These are phyloP conservation scores for Amanita pseudoporphyria DNA, from an alignment of 768 basidiomycete species.

Conservation along the genomic window DNA sequence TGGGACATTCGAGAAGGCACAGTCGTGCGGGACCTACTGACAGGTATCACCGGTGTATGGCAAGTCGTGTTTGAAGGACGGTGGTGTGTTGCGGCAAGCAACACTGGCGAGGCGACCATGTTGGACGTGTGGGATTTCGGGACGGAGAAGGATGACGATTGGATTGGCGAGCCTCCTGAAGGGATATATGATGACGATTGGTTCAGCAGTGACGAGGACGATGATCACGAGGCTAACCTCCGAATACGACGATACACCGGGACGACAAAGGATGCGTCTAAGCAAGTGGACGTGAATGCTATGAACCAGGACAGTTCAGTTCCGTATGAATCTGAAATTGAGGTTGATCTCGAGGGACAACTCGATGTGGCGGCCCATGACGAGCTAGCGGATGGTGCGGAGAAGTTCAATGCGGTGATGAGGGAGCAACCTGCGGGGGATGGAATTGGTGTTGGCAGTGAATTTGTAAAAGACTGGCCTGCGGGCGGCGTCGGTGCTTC, in stretches of 20 bases:
- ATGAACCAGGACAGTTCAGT: slow-evolving; percentile 60
- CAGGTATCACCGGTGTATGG: slow-evolving; percentile 93
- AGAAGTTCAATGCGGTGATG: slow-evolving; percentile 12
- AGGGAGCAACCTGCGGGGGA: slow-evolving; percentile 8
- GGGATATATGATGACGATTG: slow-evolving; percentile 68
- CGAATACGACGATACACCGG: slow-evolving; percentile 21
- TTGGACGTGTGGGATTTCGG: slow-evolving; percentile 92
- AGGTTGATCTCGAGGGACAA: slow-evolving; percentile 17
- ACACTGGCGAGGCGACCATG: slow-evolving; percentile 65
- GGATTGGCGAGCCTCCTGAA: slow-evolving; percentile 71
- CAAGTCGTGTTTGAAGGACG: slow-evolving; percentile 93
- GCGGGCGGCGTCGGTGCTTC: slow-evolving; percentile 19
- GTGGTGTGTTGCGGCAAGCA: slow-evolving; percentile 92
- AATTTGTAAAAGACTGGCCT: slow-evolving; percentile 14
- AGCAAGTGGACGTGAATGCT: slow-evolving; percentile 53
- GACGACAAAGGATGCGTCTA: slow-evolving; percentile 36
- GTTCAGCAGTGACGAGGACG: slow-evolving; percentile 45
- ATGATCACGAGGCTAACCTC: slow-evolving; percentile 25
- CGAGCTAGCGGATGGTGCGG: slow-evolving; percentile 8
- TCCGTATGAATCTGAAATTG: slow-evolving; percentile 31
- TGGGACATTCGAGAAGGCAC: slow-evolving; percentile 90
- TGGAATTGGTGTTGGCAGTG: slow-evolving; percentile 20
- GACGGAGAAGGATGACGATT: slow-evolving; percentile 62
- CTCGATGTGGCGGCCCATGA: slow-evolving; percentile 12
- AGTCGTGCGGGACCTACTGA: slow-evolving; percentile 80